Percentiles rank a stretch among this genome's conserved stretches.
Conservation (phyloP, 345 rosid genomes). For the Rhizophora mangle region DNA sequence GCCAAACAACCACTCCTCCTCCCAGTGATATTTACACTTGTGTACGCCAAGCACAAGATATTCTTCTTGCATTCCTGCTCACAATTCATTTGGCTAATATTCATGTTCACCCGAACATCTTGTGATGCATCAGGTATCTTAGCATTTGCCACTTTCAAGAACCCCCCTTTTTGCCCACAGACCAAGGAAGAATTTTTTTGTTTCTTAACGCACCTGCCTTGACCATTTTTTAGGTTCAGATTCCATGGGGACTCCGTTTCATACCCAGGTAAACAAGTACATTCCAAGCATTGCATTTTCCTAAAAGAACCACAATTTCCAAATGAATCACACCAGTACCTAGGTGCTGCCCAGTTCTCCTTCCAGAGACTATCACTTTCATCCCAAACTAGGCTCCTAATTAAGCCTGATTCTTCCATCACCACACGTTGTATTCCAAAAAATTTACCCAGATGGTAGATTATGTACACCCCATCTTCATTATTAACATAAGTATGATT, state of each 20-base stretch:
- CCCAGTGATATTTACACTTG: not conserved
- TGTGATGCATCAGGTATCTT: constrained; percentile 19
- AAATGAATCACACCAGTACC: not conserved
- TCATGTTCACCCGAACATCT: constrained; percentile 4
- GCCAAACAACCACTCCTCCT: constrained; percentile 8
- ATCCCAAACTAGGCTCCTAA: constrained; percentile 8
- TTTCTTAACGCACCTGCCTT: constrained; percentile 19
- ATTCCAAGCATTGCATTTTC: constrained; percentile 14
- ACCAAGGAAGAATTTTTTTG: not conserved
- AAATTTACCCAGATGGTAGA: not conserved
- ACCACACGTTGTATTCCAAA: not conserved
- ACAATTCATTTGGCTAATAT: constrained; percentile 1
- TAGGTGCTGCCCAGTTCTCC: not conserved
- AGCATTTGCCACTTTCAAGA: constrained; percentile 5
- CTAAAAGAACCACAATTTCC: constrained; percentile 12
- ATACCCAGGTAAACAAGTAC: constrained; percentile 21
- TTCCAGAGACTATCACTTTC: constrained; percentile 1
- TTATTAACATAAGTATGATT: not conserved
- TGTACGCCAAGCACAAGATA: constrained; percentile 16
- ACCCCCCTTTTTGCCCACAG: constrained; percentile 15
- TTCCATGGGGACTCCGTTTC: not conserved
- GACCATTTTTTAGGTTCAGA: constrained; percentile 9
- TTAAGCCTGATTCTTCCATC: not conserved
- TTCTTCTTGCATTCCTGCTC: constrained; percentile 2
- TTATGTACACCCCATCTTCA: not conserved